These are phyloP conservation scores for Quercus tomentella DNA, from an alignment of 331 rosid genomes.

Conservation along the genomic window DNA sequence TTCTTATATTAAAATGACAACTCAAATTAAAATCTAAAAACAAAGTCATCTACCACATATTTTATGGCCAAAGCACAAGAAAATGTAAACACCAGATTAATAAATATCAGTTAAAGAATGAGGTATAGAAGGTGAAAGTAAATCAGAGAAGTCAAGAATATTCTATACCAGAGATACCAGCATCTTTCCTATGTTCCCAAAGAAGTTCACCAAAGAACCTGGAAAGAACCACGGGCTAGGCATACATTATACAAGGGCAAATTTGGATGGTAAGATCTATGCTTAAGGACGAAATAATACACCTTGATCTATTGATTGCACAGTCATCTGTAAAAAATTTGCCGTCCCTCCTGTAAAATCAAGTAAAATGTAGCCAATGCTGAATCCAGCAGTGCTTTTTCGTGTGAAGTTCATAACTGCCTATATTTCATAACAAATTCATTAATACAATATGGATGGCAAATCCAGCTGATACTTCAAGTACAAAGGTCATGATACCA, in stretches of 20 bases:
- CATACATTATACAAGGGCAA: not conserved
- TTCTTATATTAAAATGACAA: not conserved
- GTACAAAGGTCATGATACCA: not conserved
- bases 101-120: no score
- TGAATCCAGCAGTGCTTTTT: slow-evolving; percentile 68
- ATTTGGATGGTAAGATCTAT: slow-evolving; percentile 1
- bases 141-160: not conserved
- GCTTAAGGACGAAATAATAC: slow-evolving; percentile 7
- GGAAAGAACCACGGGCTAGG: not conserved
- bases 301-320: slow-evolving; percentile 73
- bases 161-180: slow-evolving; percentile 58
- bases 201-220: slow-evolving; percentile 81
- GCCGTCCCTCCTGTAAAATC: slow-evolving; percentile 52
- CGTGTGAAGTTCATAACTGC: slow-evolving; percentile 57
- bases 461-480: not conserved
- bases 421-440: slow-evolving; percentile 22
- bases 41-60: not conserved
- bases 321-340: slow-evolving; percentile 49
- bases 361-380: slow-evolving; percentile 58
- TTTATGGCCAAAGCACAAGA: not conserved
- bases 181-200: slow-evolving; percentile 66
- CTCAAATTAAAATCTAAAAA: not conserved
- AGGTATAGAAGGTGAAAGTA: not conserved
- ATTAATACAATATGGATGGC: not conserved
- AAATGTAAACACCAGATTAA: not conserved